These are phyloP conservation scores for Neonectria neomacrospora DNA, from an alignment of 2,329 filamentous ascomycete genomes.

Conservation along the genomic window DNA sequence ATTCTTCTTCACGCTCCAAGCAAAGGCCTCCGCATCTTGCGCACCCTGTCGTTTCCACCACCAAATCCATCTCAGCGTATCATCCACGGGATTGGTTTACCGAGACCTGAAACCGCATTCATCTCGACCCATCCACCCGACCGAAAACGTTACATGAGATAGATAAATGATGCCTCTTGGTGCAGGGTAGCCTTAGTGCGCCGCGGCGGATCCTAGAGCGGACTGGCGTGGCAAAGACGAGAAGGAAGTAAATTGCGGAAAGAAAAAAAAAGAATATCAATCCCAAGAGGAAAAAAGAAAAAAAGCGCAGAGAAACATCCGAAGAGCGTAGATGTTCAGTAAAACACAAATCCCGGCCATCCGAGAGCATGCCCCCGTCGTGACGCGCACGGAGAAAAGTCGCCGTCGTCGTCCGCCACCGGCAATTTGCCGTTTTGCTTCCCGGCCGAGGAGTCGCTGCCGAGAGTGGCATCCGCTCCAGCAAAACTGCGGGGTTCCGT, in stretches of 20 bases:
- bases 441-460: conserved; percentile 19
- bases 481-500: conserved; percentile 13
- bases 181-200: background rate
- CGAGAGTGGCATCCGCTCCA: conserved; percentile 13
- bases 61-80: no score
- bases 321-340: background rate
- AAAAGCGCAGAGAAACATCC: background rate
- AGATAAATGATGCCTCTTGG: background rate
- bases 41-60: no score
- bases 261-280: no score
- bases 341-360: background rate
- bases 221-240: background rate
- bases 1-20: no score
- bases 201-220: background rate
- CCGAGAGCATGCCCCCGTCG: background rate
- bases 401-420: background rate
- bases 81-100: no score
- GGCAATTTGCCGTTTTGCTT: background rate
- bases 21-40: no score
- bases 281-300: background rate
- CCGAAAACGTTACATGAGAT: background rate
- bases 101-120: no score
- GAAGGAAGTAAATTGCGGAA: no score
- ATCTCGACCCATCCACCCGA: background rate
- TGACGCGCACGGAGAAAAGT: background rate